Base-by-base conservation (phyloP, 2,329 filamentous ascomycete species). In the Plenodomus biglobosus region DNA sequence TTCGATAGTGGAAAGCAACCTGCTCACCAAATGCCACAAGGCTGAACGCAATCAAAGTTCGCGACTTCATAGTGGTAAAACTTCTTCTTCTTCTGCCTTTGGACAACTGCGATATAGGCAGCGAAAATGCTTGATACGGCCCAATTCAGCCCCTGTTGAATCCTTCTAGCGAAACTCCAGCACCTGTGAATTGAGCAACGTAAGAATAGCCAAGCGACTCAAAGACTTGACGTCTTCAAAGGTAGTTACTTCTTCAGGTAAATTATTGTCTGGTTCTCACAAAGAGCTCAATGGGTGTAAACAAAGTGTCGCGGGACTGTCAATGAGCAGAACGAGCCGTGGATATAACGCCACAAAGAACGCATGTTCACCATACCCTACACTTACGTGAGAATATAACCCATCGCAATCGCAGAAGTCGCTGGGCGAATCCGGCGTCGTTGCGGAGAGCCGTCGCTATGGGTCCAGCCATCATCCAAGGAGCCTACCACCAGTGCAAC, bases 1-100 rank as follows among this genome's bases (percentile, higher is more conserved):
- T 21, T 61, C 35, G 66, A 62, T 38, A 61, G 53, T 7, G 13
- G 8, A 15, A 7, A 16, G 35, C 38, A 10, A 18, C 5, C 17
- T 37, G 39, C 21, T 8, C 21, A 2, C 17, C 20, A 8, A 20
- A 13, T 13, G 19, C 34, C n/a, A 27, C 6, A 32, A 32, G 27
- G 27, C 27, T 32, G 11, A 8, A 15, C 3, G 27, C 27, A 32
- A 15, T 32, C 8, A 15, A 32, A 32, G 8, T 32, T 32, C 13
- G 27, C 8, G 15, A 32, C 13, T 32, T 32, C 27, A 32, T 32
- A 11, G 15, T 32, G 3, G 27, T 32, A 32, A 7, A 15, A n/a
- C 3, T 32, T 32, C 13, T 10, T 15, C 3, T 15, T n/a, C n/a
- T n/a, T n/a, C n/a, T n/a, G n/a, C n/a, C n/a, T n/a, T n/a, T n/a